Conservation (phyloP, 257 asterid genomes). For the Gardenia jasminoides region DNA sequence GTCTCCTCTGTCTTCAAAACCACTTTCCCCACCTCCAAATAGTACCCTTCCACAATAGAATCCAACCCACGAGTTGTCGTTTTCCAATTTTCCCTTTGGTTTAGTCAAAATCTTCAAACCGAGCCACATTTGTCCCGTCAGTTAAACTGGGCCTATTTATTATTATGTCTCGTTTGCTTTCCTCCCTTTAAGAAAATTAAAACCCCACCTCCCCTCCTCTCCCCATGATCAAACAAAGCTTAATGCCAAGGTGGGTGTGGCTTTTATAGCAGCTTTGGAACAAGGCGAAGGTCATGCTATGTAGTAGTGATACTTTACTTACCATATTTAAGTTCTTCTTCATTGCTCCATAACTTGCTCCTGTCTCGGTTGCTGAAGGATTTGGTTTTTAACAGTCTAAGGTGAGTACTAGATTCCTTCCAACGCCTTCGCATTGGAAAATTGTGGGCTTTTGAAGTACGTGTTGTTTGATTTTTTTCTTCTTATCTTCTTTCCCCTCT, state of each 20-base stretch:
- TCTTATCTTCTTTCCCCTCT: neutral
- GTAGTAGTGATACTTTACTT: neutral
- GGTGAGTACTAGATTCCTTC: neutral
- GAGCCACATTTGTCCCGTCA: slow-evolving; percentile 9
- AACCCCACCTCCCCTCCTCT: slow-evolving; percentile 20
- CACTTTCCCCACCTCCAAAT: neutral
- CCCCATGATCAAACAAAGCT: slow-evolving; percentile 36
- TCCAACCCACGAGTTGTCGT: slow-evolving; percentile 9
- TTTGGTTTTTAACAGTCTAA: neutral
- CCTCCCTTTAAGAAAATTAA: slow-evolving; percentile 2
- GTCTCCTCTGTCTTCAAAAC: neutral
- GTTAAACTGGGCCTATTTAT: slow-evolving; percentile 19
- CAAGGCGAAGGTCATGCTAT: neutral
- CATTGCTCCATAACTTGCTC: slow-evolving; percentile 7
- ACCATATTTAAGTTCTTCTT: slow-evolving; percentile 5
- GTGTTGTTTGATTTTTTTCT: neutral
- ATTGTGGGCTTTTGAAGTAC: neutral
- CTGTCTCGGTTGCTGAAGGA: slow-evolving; percentile 28
- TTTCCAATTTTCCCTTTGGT: slow-evolving; percentile 9
- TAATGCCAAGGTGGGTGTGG: slow-evolving; percentile 31
- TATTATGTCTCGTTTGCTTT: slow-evolving; percentile 12
- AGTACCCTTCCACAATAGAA: neutral
- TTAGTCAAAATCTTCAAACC: slow-evolving; percentile 23
- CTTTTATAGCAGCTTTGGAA: slow-evolving; percentile 21
- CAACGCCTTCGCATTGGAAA: neutral